A percentile compares a stretch with the other conserved stretches of the same genome.
phyloP scores from a whole-genome alignment of 495 filamentous ascomycete species.

The Hypoxylon rickii region DNA sequence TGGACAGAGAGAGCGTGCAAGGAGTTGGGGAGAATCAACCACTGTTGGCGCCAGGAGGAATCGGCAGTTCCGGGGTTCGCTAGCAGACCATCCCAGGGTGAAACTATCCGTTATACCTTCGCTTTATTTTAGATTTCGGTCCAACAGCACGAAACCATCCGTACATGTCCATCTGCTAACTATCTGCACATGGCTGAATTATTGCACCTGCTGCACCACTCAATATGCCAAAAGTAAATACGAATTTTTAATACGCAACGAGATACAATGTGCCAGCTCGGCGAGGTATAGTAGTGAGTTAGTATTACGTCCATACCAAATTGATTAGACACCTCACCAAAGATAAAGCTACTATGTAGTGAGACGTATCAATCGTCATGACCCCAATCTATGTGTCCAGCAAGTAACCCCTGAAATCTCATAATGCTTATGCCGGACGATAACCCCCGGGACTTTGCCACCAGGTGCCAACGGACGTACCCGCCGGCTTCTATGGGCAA shows the following conservation, averaged over 20 bases:
- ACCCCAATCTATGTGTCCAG: no score
- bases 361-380: no score
- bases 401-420: no score
- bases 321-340: slow-evolving; percentile 12
- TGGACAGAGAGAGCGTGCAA: slow-evolving; percentile 49
- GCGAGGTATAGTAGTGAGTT: not conserved
- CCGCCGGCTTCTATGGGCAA: no score
- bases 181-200: slow-evolving; percentile 3
- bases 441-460: no score
- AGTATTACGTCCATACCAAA: slow-evolving; percentile 4
- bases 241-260: no score
- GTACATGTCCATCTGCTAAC: slow-evolving; percentile 6
- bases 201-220: not conserved
- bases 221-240: slow-evolving; percentile 9
- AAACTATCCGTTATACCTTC: slow-evolving; percentile 5
- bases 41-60: slow-evolving; percentile 45
- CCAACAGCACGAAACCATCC: slow-evolving; percentile 5
- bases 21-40: slow-evolving; percentile 49
- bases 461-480: no score
- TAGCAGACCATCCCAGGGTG: slow-evolving; percentile 3
- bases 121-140: slow-evolving; percentile 6
- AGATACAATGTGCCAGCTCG: no score
- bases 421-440: no score
- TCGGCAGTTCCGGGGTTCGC: slow-evolving; percentile 39
- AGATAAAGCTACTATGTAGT: no score